These are phyloP conservation scores for Vigna angularis DNA, from an alignment of 306 rosid genomes.

Conservation along the genomic window DNA sequence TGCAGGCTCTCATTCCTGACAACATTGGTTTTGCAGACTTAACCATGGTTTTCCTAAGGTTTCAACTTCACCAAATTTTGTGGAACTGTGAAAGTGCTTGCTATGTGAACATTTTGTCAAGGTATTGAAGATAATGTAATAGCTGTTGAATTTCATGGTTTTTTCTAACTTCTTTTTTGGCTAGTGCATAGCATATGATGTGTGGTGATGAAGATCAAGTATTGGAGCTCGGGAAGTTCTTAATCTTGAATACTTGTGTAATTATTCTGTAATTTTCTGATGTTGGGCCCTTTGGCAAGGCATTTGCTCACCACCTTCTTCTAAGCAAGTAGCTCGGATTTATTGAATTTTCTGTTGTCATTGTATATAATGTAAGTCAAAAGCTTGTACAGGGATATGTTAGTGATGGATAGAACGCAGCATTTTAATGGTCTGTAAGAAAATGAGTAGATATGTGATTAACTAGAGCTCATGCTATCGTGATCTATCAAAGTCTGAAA, in stretches of 20 bases:
- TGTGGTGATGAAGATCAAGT: constrained; percentile 39
- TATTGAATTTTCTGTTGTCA: constrained; percentile 31
- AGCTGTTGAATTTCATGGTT: constrained; percentile 29
- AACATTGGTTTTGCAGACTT: constrained; percentile 39
- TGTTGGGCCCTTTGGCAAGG: constrained; percentile 35
- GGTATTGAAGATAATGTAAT: constrained; percentile 22
- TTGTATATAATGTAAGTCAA: constrained; percentile 48
- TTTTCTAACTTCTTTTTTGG: constrained; percentile 25
- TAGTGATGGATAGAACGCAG: constrained; percentile 39
- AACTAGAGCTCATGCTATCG: background rate
- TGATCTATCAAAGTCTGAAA: too few relatives aligned
- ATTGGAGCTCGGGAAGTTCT: constrained; percentile 36
- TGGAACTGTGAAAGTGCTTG: constrained; percentile 38
- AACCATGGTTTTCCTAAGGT: constrained; percentile 42
- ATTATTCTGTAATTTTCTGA: constrained; percentile 37
- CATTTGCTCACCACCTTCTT: constrained; percentile 28
- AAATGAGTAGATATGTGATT: background rate
- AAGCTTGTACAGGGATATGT: constrained; percentile 48
- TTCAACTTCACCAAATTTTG: constrained; percentile 27
- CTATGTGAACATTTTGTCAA: constrained; percentile 29
- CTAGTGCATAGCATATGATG: constrained; percentile 30
- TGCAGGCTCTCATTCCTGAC: background rate
- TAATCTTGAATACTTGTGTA: constrained; percentile 30
- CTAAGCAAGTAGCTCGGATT: constrained; percentile 38
- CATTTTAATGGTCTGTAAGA: background rate